Evolutionary conservation across 306 rosid genomes (phyloP).

Genomic region (Styphnolobium japonicum): DNA sequence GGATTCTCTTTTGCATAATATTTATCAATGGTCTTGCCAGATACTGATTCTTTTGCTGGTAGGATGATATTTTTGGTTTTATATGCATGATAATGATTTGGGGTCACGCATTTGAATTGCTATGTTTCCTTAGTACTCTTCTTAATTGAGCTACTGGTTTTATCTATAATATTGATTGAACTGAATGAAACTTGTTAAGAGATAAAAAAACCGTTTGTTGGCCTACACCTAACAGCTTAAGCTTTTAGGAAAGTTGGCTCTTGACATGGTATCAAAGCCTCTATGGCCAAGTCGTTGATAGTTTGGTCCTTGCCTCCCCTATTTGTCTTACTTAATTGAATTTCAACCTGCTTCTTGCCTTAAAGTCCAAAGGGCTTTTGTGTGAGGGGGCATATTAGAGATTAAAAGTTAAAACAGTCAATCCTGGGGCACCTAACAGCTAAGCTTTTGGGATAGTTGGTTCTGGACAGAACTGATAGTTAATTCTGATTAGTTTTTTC

Average conservation of each 20-base stretch:
- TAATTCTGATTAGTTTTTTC: background rate
- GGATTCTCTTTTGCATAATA: background rate
- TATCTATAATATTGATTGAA: constrained; percentile 7
- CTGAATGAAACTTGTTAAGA: background rate
- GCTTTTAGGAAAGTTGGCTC: background rate
- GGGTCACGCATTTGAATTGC: background rate
- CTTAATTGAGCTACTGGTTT: background rate
- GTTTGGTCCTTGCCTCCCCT: background rate
- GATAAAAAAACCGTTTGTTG: too few relatives aligned
- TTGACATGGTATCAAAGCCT: background rate
- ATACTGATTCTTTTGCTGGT: background rate
- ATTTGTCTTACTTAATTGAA: background rate
- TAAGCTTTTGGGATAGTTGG: background rate
- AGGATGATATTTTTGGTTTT: background rate
- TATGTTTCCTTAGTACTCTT: background rate
- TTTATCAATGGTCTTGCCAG: background rate
- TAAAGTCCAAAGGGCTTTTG: background rate
- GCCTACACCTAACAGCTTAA: background rate
- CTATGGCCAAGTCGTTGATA: background rate
- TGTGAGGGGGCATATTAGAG: background rate
- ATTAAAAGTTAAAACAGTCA: background rate
- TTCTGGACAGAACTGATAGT: background rate
- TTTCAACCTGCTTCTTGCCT: background rate
- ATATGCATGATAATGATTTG: background rate
- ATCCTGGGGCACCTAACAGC: background rate